phyloP scores from a whole-genome alignment of 2,329 filamentous ascomycete species.

The Fusarium virguliforme region DNA sequence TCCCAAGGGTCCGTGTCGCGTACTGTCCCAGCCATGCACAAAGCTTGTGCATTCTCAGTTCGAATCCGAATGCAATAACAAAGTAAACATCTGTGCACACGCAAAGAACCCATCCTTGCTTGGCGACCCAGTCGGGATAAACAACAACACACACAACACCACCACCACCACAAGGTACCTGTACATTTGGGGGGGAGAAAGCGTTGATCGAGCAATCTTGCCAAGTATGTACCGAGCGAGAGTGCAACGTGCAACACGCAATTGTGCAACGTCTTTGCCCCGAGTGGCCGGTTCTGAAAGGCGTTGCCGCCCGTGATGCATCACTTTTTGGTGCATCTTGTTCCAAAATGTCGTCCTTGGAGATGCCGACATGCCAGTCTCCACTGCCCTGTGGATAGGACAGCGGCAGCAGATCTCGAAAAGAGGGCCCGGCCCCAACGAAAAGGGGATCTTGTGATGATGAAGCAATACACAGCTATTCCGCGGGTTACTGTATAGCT shows the following conservation, averaged over 20 bases:
- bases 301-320: slow-evolving; percentile 20
- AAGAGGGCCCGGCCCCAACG: background rate
- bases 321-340: background rate
- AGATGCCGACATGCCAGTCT: slow-evolving; percentile 13
- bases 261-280: slow-evolving; percentile 26
- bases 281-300: slow-evolving; percentile 35
- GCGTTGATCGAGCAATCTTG: slow-evolving; percentile 18
- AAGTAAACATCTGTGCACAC: slow-evolving; percentile 36
- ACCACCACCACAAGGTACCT: slow-evolving; percentile 16
- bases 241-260: slow-evolving; percentile 26
- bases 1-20: slow-evolving; percentile 29
- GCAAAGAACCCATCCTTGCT: background rate
- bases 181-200: background rate
- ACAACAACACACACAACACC: slow-evolving; percentile 36
- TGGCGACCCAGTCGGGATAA: slow-evolving; percentile 26
- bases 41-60: slow-evolving; percentile 33
- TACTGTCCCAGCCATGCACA: slow-evolving; percentile 33
- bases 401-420: slow-evolving; percentile 17
- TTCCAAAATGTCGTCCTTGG: slow-evolving; percentile 5
- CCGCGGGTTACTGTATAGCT: background rate
- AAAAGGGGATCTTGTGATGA: background rate
- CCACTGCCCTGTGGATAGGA: background rate
- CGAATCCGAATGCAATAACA: slow-evolving; percentile 20
- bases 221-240: slow-evolving; percentile 27
- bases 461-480: slow-evolving; percentile 6